phyloP scores from a whole-genome alignment of 768 basidiomycete species.

The Amylocystis lapponica region DNA sequence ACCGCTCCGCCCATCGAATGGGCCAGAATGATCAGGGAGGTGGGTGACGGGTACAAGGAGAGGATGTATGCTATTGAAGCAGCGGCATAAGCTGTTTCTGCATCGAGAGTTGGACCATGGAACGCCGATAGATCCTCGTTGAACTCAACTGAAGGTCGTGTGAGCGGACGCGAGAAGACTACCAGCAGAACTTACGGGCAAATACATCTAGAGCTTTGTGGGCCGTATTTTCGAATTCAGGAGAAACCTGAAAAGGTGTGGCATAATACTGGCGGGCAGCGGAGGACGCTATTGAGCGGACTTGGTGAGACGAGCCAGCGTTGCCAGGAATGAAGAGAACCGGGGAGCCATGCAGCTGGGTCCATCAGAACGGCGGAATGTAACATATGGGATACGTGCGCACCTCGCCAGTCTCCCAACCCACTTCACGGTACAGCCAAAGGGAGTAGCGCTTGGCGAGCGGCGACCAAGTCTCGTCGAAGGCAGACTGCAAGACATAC shows the following conservation, averaged over 20 bases:
- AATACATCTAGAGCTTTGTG: constrained; percentile 77
- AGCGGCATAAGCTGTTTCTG: constrained; percentile 72
- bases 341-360: constrained; percentile 53
- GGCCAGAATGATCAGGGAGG: constrained; percentile 72
- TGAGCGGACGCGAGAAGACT: neutral
- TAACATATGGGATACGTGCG: neutral
- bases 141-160: constrained; percentile 65
- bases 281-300: constrained; percentile 91
- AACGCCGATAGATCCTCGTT: constrained; percentile 97
- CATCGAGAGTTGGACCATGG: constrained; percentile 81
- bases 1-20: constrained; percentile 99
- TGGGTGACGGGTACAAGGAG: constrained; percentile 53
- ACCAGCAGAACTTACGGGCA: constrained; percentile 53
- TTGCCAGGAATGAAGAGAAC: constrained; percentile 97
- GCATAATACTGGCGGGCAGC: constrained; percentile 76
- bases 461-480: constrained; percentile 65
- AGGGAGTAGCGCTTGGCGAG: constrained; percentile 73
- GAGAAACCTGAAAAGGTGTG: constrained; percentile 49
- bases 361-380: neutral
- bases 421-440: constrained; percentile 82
- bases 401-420: constrained; percentile 3
- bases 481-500: constrained; percentile 66
- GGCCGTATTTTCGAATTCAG: constrained; percentile 42
- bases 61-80: constrained; percentile 74
- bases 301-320: constrained; percentile 91